These are phyloP conservation scores for Metrosideros polymorpha DNA, from an alignment of 441 rosid species.

Conservation along the genomic window DNA sequence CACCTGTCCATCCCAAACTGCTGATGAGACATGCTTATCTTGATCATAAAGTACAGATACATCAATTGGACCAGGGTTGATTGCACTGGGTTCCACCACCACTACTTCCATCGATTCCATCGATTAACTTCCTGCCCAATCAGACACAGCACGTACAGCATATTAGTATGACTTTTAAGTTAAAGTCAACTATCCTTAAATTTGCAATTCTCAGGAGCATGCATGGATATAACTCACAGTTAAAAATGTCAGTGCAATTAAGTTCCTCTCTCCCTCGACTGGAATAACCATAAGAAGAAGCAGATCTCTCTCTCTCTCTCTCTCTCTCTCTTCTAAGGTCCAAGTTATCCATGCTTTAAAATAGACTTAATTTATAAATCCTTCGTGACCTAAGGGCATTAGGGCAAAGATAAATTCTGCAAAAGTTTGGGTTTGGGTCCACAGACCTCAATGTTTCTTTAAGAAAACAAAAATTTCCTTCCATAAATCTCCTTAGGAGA, in stretches of 20 bases:
- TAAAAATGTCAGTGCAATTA: background rate
- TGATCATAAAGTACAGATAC: conserved; percentile 72
- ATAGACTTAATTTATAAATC: background rate
- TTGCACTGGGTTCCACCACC: conserved; percentile 24
- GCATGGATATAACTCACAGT: background rate
- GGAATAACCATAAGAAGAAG: background rate
- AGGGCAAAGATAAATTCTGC: background rate
- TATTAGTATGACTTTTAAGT: background rate
- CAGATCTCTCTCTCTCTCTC: background rate
- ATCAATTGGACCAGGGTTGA: conserved; percentile 83
- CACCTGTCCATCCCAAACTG: conserved; percentile 99
- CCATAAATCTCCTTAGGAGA: background rate
- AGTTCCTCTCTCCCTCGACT: background rate
- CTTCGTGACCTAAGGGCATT: background rate
- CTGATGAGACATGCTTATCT: conserved; percentile 91
- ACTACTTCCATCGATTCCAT: background rate
- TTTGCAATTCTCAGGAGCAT: background rate
- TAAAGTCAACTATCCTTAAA: background rate
- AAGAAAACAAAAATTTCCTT: background rate
- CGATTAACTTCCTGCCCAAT: background rate
- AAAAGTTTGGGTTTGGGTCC: background rate
- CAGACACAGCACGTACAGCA: background rate
- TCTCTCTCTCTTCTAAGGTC: background rate
- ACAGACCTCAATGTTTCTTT: background rate
- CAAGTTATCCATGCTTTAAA: background rate